Evolutionary conservation across 2,329 filamentous ascomycete genomes (phyloP), one percentile per base, ranked within the genome.

Genomic region (Emmonsiellopsis sp.): DNA sequence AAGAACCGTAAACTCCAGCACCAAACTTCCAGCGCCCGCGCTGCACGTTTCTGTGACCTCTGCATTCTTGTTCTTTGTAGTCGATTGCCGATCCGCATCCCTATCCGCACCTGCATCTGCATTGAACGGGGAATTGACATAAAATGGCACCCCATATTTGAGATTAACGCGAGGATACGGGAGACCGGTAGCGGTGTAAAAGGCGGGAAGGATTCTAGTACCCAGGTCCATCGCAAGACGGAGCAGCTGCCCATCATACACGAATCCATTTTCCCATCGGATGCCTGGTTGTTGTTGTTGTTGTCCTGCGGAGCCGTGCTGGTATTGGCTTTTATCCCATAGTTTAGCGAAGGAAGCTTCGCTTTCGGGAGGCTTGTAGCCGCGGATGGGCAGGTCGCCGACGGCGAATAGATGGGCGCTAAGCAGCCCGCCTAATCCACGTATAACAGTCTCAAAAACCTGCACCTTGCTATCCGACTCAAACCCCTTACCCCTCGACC

Each of bases 391-490:
- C 53, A 98, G 72, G 54, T 95, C 90, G 36, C 91, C 93, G 21
- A 90, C 78, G 10, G 93, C 92, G 68, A 98, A 98, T 42, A 96
- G 74, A 72, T 98, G 93, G 2, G 92, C 90, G 64, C 91, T 96
- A 59, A 98, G 73, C 53, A 98, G 75, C 0, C 93, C 93, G 72
- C 70, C 70, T 52, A 73, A 81, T 13, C 92, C 93, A 55, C 93
- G 81, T 61, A 98, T 98, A 37, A 95, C 92, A 0, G 92, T 97
- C 74, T 98, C 93, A 65, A 98, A 98, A 40, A 98, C 89, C 72
- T 98, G 92, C 2, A 98, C 93, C 71, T 97, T 98, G 74, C 91
- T 95, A 70, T 98, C 92, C 42, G 95, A 76, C 68, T 98, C 89
- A 63, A 98, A 98, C 0, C 90, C 93, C 52, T 83, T 80, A 3